These are phyloP conservation scores for Phanerodontia chrysosporium DNA, from an alignment of 768 basidiomycete genomes.

Conservation along the genomic window DNA sequence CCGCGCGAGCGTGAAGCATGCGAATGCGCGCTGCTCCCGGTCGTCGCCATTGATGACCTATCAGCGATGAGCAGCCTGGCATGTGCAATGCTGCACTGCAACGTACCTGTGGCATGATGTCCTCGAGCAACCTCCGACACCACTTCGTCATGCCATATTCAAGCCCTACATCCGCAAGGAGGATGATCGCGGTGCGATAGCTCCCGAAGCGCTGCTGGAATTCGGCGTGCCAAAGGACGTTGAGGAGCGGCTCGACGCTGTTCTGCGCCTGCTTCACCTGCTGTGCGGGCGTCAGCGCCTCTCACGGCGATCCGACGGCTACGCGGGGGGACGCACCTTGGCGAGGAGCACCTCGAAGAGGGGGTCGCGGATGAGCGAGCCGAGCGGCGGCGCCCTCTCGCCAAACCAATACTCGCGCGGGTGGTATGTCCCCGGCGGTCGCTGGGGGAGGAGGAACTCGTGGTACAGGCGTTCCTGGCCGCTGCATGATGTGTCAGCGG, in stretches of 20 bases:
- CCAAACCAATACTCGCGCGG: constrained; percentile 56
- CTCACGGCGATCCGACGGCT: neutral
- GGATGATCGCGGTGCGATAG: constrained; percentile 64
- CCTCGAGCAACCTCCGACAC: constrained; percentile 62
- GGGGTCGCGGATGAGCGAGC: constrained; percentile 37
- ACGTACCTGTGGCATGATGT: constrained; percentile 76
- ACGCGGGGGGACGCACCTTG: constrained; percentile 26
- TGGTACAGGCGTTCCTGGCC: constrained; percentile 62
- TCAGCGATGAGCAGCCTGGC: neutral
- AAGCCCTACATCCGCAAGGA: constrained; percentile 75
- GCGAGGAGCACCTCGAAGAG: constrained; percentile 39
- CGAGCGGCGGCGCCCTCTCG: constrained; percentile 22
- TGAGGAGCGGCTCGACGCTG: constrained; percentile 62
- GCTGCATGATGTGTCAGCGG: constrained; percentile 30
- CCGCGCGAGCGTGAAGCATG: constrained; percentile 68
- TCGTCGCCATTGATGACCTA: constrained; percentile 54
- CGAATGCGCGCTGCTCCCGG: constrained; percentile 71
- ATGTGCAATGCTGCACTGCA: neutral
- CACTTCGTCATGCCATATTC: constrained; percentile 74
- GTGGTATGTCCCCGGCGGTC: constrained; percentile 52
- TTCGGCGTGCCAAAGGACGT: constrained; percentile 75
- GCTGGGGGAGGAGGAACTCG: constrained; percentile 60
- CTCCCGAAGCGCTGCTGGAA: constrained; percentile 64
- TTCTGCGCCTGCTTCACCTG: constrained; percentile 58
- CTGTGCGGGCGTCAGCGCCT: constrained; percentile 33